Evolutionary conservation across 1,284 basidiomycete species (phyloP), one percentile per base, ranked within the genome.

Genomic region (Clitocybe nebularis): DNA sequence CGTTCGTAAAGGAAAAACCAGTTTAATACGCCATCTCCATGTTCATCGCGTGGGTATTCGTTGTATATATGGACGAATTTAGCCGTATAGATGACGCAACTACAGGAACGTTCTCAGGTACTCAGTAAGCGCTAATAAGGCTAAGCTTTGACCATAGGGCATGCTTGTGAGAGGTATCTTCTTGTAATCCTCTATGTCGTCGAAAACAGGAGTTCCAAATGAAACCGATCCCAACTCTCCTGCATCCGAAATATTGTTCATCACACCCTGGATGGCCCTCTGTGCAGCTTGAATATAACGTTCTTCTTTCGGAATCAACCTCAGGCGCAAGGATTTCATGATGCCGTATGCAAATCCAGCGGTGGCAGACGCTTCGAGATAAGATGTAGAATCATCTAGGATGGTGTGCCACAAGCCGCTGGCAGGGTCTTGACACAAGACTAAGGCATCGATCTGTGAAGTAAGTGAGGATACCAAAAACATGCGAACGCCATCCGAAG

Each of bases 291-390:
- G 48, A 11, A 68, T 47, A 54, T 81, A 82, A 22, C 59, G 54
- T 49, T 62, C 66, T 55, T 67, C 67, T 39, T 56, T 71, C 16
- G 73, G 67, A 26, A 75, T 63, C 39, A 76, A 58, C 20, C 71
- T 61, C 46, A 75, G 46, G 20, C 79, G 64, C n/a, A 81, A 57
- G 5, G 74, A 69, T 55, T 76, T 75, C 45, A 76, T 60, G 36
- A 81, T 78, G 5, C 79, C 81, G 40, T 77, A 80, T 4, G 75
- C 76, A 47, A 82, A 82, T 2, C 79, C 80, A 10, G 80, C 80
- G 3, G 74, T 74, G 3, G 77, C 77, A 5, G 73, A 77, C 3
- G 75, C 68, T 58, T 83, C 79, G 36, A 82, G 65, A 55, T 81
- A 82, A 33, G 73, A 75, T 1, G 64, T 68, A 5, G 71, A 61